Conservation (phyloP, 2,329 filamentous ascomycete species). For the Aspergillus sojae region DNA sequence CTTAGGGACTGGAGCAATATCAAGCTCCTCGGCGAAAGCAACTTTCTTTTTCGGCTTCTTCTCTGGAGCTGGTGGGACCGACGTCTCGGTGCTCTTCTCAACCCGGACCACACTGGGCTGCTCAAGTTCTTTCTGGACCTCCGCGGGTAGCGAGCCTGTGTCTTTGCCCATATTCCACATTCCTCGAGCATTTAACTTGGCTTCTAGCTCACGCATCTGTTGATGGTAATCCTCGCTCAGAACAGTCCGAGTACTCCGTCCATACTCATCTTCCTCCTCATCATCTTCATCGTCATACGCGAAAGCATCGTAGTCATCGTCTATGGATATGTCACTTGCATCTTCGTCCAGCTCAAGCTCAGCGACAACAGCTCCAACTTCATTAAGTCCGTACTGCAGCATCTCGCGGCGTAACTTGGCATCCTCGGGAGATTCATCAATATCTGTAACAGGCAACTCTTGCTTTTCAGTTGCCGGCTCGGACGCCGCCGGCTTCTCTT, state of each 20-base stretch:
- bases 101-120: slow-evolving; percentile 27
- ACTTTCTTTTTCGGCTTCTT: slow-evolving; percentile 66
- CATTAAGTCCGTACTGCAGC: slow-evolving; percentile 84
- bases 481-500: slow-evolving; percentile 17
- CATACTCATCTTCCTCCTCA: slow-evolving; percentile 75
- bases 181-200: slow-evolving; percentile 64
- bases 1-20: slow-evolving; percentile 62
- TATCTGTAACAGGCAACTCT: slow-evolving; percentile 61
- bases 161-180: slow-evolving; percentile 62
- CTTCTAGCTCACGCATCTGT: slow-evolving; percentile 84
- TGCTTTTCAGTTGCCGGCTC: slow-evolving; percentile 26
- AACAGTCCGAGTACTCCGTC: slow-evolving; percentile 68
- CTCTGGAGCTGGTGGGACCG: slow-evolving; percentile 15
- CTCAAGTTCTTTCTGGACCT: slow-evolving; percentile 35
- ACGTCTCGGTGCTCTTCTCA: slow-evolving; percentile 23
- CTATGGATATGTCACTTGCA: slow-evolving; percentile 51
- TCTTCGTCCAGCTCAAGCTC: slow-evolving; percentile 81
- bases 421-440: slow-evolving; percentile 78
- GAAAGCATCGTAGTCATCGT: slow-evolving; percentile 58
- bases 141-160: slow-evolving; percentile 34
- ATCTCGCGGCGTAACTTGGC: slow-evolving; percentile 81
- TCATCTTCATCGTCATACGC: slow-evolving; percentile 53
- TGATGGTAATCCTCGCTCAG: slow-evolving; percentile 74
- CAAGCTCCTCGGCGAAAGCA: slow-evolving; percentile 74
- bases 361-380: slow-evolving; percentile 89